Conservation (phyloP, 2,329 filamentous ascomycete species). For the Curvularia lunata region DNA sequence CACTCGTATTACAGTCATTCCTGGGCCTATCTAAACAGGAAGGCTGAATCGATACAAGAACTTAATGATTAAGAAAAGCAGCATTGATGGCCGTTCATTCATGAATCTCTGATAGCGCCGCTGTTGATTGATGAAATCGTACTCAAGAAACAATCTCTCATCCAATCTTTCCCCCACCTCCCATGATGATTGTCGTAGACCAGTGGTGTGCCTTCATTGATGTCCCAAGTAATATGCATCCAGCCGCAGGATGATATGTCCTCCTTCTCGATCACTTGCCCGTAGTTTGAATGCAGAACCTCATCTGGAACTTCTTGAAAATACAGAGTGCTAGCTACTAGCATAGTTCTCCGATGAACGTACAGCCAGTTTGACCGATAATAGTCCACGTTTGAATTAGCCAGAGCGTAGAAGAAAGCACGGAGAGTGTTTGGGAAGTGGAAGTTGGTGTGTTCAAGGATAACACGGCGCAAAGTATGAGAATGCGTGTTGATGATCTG, state of each 20-base stretch:
- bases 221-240: slow-evolving; percentile 3
- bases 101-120: neutral
- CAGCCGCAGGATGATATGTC: slow-evolving; percentile 5
- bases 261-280: neutral
- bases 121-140: neutral
- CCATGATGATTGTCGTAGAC: slow-evolving; percentile 1
- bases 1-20: neutral
- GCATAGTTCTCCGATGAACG: neutral
- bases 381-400: slow-evolving; percentile 6
- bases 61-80: neutral
- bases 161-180: neutral
- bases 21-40: neutral
- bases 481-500: slow-evolving; percentile 9
- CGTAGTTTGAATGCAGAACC: neutral
- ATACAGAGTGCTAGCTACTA: neutral
- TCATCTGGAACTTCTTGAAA: neutral
- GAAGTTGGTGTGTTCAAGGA: slow-evolving; percentile 11
- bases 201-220: neutral
- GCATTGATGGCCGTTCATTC: neutral
- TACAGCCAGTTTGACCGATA: slow-evolving; percentile 1
- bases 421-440: slow-evolving; percentile 11
- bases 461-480: slow-evolving; percentile 3
- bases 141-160: slow-evolving; percentile 1
- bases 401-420: slow-evolving; percentile 8
- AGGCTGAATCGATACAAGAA: neutral